These are phyloP conservation scores for Aspergillus sparsus DNA, from an alignment of 495 filamentous ascomycete genomes.

Conservation along the genomic window DNA sequence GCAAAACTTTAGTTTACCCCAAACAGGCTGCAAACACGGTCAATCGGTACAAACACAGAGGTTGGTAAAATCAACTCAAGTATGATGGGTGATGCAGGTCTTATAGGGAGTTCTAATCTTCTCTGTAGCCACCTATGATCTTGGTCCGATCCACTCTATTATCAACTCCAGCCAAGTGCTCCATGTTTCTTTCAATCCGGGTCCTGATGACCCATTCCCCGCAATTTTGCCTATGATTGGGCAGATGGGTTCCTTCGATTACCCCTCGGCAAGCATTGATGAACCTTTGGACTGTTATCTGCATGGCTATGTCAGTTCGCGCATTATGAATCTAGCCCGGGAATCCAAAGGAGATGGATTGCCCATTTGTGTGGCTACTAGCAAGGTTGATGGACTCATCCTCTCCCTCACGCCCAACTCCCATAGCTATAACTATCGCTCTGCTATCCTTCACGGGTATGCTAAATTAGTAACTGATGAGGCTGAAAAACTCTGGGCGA, in stretches of 20 bases:
- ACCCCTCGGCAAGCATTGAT: slow-evolving; percentile 61
- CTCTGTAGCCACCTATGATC: slow-evolving; percentile 67
- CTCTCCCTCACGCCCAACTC: slow-evolving; percentile 74
- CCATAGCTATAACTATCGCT: slow-evolving; percentile 90
- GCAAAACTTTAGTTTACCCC: slow-evolving; percentile 64
- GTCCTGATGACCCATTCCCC: slow-evolving; percentile 67
- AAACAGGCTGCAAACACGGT: slow-evolving; percentile 67
- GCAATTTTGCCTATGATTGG: slow-evolving; percentile 87
- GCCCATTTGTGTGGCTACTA: slow-evolving; percentile 66
- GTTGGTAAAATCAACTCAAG: slow-evolving; percentile 39
- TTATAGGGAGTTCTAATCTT: slow-evolving; percentile 12
- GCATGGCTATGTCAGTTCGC: slow-evolving; percentile 82
- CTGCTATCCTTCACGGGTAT: slow-evolving; percentile 75
- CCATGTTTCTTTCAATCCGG: slow-evolving; percentile 77
- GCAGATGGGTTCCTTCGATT: slow-evolving; percentile 70
- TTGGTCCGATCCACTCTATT: slow-evolving; percentile 74
- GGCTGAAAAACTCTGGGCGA: slow-evolving; percentile 79
- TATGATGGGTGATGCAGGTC: slow-evolving; percentile 6
- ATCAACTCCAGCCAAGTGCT: slow-evolving; percentile 76
- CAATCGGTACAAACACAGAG: slow-evolving; percentile 67
- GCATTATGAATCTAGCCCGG: slow-evolving; percentile 71
- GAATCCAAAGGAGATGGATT: slow-evolving; percentile 52
- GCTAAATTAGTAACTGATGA: slow-evolving; percentile 65
- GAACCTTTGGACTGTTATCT: slow-evolving; percentile 79
- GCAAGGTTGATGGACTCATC: slow-evolving; percentile 71